Percentiles rank a stretch among this genome's conserved stretches.
Evolutionary conservation across 116 monocot genomes (phyloP).

Genomic region (Posidonia oceanica): DNA sequence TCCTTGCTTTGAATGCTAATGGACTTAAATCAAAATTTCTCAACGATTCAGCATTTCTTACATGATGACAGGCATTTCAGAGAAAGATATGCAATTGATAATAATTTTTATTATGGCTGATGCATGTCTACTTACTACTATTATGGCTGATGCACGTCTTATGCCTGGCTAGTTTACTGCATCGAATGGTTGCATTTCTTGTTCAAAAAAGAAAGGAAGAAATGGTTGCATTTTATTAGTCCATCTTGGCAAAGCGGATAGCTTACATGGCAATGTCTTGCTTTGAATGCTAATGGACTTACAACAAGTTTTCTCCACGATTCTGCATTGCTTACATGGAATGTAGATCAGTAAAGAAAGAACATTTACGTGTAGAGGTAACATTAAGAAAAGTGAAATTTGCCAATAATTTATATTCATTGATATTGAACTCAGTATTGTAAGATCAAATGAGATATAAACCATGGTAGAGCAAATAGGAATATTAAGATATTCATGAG

Average conservation of each 20-base stretch:
- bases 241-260: constrained; percentile 23
- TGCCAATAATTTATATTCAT: too few species aligned
- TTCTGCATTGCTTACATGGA: neutral
- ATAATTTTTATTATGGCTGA: too few species aligned
- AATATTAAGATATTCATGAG: too few species aligned
- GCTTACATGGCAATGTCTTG: constrained; percentile 5
- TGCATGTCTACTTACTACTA: too few species aligned
- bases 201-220: too few species aligned
- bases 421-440: too few species aligned
- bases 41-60: neutral
- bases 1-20: constrained; percentile 2
- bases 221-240: constrained; percentile 1
- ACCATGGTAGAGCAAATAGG: too few species aligned
- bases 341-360: neutral
- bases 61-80: too few species aligned
- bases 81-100: too few species aligned
- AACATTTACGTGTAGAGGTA: neutral
- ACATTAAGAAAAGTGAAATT: too few species aligned
- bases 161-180: neutral
- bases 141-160: too few species aligned
- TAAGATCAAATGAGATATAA: too few species aligned
- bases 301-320: neutral
- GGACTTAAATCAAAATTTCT: constrained; percentile 2
- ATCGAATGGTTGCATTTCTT: neutral
- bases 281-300: constrained; percentile 9